Evolutionary conservation across 805 yeast genomes (phyloP).

Genomic region (Zygosaccharomyces siamensis): DNA sequence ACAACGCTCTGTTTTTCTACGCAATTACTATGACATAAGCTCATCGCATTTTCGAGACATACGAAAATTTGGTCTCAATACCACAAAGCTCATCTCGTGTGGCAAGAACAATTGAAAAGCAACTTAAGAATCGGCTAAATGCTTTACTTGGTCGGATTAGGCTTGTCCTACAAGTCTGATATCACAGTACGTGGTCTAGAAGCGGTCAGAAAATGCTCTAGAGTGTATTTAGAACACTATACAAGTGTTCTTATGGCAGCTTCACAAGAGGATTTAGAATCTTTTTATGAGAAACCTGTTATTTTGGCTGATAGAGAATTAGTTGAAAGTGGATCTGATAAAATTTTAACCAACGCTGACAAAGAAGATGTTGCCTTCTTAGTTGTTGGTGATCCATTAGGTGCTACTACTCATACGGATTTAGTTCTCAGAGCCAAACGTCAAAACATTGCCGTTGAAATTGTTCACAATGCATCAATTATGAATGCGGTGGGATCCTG

Average conservation of each 20-base stretch:
- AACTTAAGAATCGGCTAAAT: slow-evolving; percentile 37
- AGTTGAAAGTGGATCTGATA: slow-evolving; percentile 85
- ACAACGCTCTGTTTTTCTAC: background rate
- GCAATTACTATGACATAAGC: background rate
- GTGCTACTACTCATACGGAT: slow-evolving; percentile 98
- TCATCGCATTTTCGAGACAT: background rate
- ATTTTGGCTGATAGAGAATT: slow-evolving; percentile 90
- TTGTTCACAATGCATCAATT: slow-evolving; percentile 91
- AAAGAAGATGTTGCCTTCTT: slow-evolving; percentile 84
- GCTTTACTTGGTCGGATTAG: slow-evolving; percentile 89
- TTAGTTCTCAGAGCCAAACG: slow-evolving; percentile 87
- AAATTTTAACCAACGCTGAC: slow-evolving; percentile 70
- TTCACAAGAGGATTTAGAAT: slow-evolving; percentile 63
- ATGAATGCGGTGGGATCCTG: slow-evolving; percentile 99
- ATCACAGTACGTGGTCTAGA: slow-evolving; percentile 94
- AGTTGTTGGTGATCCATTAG: slow-evolving; percentile 97
- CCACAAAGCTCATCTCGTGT: slow-evolving; percentile 8
- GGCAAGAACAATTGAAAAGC: background rate
- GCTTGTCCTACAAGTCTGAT: slow-evolving; percentile 82
- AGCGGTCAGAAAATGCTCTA: slow-evolving; percentile 71
- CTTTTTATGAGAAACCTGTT: slow-evolving; percentile 79
- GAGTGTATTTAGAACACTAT: slow-evolving; percentile 94
- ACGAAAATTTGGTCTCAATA: slow-evolving; percentile 1
- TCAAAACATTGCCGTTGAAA: slow-evolving; percentile 67
- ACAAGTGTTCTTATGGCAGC: slow-evolving; percentile 96